Base-by-base conservation (phyloP, 441 rosid species). In the Melastoma candidum region DNA sequence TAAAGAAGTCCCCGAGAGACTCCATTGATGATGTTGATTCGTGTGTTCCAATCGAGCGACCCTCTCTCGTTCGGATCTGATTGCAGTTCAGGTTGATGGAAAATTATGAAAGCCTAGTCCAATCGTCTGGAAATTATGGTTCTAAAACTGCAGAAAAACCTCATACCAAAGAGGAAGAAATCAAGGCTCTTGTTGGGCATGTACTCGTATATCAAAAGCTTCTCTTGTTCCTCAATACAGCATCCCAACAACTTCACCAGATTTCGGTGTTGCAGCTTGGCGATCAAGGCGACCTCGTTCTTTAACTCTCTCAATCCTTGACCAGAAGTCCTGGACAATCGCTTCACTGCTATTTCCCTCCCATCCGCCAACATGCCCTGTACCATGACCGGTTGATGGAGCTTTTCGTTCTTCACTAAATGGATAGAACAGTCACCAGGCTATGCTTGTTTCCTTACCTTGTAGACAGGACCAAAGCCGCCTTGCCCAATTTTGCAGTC, bases 221-320 rank as follows among this genome's bases (percentile, higher is more conserved):
- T 83, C 64, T 82, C 89, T 2, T 51, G 66, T 41, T 57, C 62
- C 50, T 77, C 66, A 47, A 76, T n/a, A n/a, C 71, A 78, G 65
- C 75, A 79, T 1, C 83, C 85, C 0, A 58, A 61, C 11, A 79
- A 75, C 56, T 68, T 71, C 26, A 77, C 89, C 0, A 82, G 47
- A 65, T 79, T 82, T 50, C 73, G 58, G 54, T 82, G 89, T 11
- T 70, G 83, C 48, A 82, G 78, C 60, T 66, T 73, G 59, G 85
- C 78, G 44, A 79, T 59, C 22, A 83, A 58, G 2, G 68, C 12
- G 46, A 83, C 85, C 56, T 82, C 90, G 14, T 76, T 83, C 64
- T 78, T 77, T 47, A 83, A 83, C 70, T 83, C 86, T 1, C 10
- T 3, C 1, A 69, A 72, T 46, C 86, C 90, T 63, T 80, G 80